Base-by-base conservation (phyloP, 192 early-diverging fungal genomes). In the Coemansia sp. region DNA sequence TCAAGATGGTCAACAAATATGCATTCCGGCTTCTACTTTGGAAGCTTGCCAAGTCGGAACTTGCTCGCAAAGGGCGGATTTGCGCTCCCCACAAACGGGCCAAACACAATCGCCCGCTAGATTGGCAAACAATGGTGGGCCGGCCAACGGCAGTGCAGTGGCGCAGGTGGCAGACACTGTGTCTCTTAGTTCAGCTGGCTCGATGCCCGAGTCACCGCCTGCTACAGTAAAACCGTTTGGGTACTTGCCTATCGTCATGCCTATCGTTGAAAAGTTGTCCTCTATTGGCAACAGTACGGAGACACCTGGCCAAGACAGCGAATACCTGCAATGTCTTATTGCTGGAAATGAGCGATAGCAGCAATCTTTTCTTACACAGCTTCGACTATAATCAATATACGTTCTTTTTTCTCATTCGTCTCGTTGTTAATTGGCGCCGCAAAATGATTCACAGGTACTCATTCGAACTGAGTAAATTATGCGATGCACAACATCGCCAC, bases 121-220 rank as follows among this genome's bases (percentile, higher is more conserved):
- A 9, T 21, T 39, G 31, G 29, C 35, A 17, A 37, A 21, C 60
- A 63, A 39, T 27, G 31, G 33, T 19, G 36, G 59, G 46, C 17
- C 16, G 41, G 11, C 60, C 10, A 9, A 33, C 56, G 67, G 6
- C 21, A 7, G 35, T 60, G 36, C 21, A 13, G 67, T 46, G 67
- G 59, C 59, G 67, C 67, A 62, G 45, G 24, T 45, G 19, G 24
- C 41, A 11, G 53, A 63, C 27, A 54, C 60, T 4, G 56, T 50
- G 31, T 73, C 76, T n/a, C 29, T 45, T 27, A 78, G 76, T 60
- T 70, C 76, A 6, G 56, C 62, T 10, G 64, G 73, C 31, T 79
- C 72, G 2, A 42, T 60, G 3, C 59, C 56, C 19, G 76, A 78
- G 24, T 36, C 67, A 5, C n/a, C 56, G n/a, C 40, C 46, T 11